Percentiles rank a stretch among this genome's conserved stretches.
Conservation (phyloP, 2,329 filamentous ascomycete genomes). For the Penicillium sp. region DNA sequence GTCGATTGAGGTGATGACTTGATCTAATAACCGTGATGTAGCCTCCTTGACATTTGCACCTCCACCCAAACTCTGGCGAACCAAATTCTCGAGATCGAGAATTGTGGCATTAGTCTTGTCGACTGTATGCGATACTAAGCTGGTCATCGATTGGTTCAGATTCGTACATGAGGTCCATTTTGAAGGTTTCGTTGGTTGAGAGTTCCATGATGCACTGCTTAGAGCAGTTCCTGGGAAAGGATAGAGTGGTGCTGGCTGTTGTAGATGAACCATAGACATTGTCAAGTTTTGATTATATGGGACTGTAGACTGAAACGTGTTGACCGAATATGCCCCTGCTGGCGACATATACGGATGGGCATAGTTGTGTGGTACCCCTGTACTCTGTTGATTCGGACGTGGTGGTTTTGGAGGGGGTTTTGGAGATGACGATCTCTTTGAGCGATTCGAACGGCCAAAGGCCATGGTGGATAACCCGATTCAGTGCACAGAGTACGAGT, state of each 20-base stretch:
- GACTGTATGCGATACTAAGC: slow-evolving; percentile 17
- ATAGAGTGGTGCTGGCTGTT: neutral
- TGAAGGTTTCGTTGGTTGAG: neutral
- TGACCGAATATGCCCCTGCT: slow-evolving; percentile 2
- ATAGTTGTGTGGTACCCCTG: neutral
- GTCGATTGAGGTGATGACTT: slow-evolving; percentile 71
- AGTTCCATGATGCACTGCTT: neutral
- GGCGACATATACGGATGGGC: neutral
- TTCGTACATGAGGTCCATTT: slow-evolving; percentile 13
- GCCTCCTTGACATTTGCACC: slow-evolving; percentile 51
- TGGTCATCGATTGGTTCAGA: slow-evolving; percentile 14
- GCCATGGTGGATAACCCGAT: neutral
- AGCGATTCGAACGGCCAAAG: neutral
- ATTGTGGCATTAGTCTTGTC: slow-evolving; percentile 21
- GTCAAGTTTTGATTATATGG: neutral
- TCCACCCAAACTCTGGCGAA: slow-evolving; percentile 38
- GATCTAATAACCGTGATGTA: slow-evolving; percentile 62
- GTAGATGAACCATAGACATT: slow-evolving; percentile 5
- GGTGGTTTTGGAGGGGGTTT: slow-evolving; percentile 5
- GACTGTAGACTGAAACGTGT: slow-evolving; percentile 3
- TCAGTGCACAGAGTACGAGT: neutral
- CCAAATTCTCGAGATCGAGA: slow-evolving; percentile 30
- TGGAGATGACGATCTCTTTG: neutral
- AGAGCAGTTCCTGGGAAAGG: neutral
- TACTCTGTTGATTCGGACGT: neutral